Base-by-base conservation (phyloP, 139 green algal genomes). In the Haematococcus lacustris region DNA sequence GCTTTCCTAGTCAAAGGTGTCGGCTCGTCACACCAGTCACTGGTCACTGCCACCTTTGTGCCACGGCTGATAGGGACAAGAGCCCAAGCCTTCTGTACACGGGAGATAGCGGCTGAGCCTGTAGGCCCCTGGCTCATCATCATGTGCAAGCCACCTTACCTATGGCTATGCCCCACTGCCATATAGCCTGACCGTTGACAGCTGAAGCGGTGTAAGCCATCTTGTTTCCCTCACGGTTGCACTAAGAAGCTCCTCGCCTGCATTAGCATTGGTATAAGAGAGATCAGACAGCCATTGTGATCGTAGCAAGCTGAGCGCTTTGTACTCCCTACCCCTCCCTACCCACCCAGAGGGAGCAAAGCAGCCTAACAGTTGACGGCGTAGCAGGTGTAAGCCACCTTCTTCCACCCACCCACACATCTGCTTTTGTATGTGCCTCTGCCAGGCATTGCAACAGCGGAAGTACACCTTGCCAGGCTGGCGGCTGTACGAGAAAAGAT, bases 401-500 rank as follows among this genome's bases (percentile, higher is more conserved):
- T 37, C 26, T 37, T 26, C 67, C n/a, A n/a, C n/a, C n/a, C n/a
- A n/a, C n/a, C n/a, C n/a, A n/a, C n/a, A 41, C 62, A 43, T 34
- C 33, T 76, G 72, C 7, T 3, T 38, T 3, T 1, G n/a, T 47
- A 3, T 4, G 25, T 30, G 38, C 34, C 21, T 38, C 30, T 59
- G 38, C 51, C 66, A 75, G 84, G 89, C 50, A 92, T 96, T 33
- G 89, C 88, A 25, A 67, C 89, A 13, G 89, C 85, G n/a, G 82
- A 93, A 0, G 73, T 97, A 0, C 82, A 96, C 76, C 41, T 89
- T n/a, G 77, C 74, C 3, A 9, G 59, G 30, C 23, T 93, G 40
- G 68, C 70, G 1, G 68, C 70, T 17, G 73, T 83, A 38, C 68
- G 84, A 23, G 28, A 33, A 7, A 85, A 80, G 47, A 90, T 92